phyloP scores from a whole-genome alignment of 768 basidiomycete genomes.

The Rhodotorula sphaerocarpa region DNA sequence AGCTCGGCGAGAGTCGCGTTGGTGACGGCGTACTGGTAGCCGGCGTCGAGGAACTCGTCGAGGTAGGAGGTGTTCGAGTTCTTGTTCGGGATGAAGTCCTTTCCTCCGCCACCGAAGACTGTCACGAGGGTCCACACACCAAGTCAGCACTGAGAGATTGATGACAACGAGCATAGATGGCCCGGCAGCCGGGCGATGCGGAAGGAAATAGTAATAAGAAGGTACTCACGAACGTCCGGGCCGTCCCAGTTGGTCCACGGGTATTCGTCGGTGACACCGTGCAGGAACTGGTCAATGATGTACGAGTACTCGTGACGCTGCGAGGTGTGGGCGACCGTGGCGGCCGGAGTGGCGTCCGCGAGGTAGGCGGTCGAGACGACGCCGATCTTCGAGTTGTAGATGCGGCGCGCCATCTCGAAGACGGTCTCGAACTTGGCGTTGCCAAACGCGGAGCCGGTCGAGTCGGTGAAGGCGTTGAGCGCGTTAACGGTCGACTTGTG shows the following conservation, averaged over 20 bases:
- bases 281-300: conserved; percentile 43
- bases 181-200: too few relatives aligned
- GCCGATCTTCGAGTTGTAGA: conserved; percentile 42
- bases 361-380: conserved; percentile 45
- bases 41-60: conserved; percentile 34
- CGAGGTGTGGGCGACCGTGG: conserved; percentile 39
- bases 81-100: conserved; percentile 28
- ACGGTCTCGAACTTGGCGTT: conserved; percentile 45
- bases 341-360: conserved; percentile 46
- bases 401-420: conserved; percentile 42
- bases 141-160: neutral
- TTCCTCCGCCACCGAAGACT: conserved; percentile 34
- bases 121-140: too few relatives aligned
- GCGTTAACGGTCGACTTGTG: conserved; percentile 45
- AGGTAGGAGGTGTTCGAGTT: conserved; percentile 38
- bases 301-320: conserved; percentile 41
- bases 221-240: conserved; percentile 21
- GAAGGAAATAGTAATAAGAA: too few relatives aligned
- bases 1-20: conserved; percentile 42
- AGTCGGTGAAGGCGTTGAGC: conserved; percentile 27
- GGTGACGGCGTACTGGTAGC: conserved; percentile 42
- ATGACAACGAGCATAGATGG: too few relatives aligned
- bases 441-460: conserved; percentile 39
- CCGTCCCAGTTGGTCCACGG: conserved; percentile 44
- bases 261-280: conserved; percentile 40